These are phyloP conservation scores for Paulownia fortunei DNA, from an alignment of 257 asterid species.

Conservation along the genomic window DNA sequence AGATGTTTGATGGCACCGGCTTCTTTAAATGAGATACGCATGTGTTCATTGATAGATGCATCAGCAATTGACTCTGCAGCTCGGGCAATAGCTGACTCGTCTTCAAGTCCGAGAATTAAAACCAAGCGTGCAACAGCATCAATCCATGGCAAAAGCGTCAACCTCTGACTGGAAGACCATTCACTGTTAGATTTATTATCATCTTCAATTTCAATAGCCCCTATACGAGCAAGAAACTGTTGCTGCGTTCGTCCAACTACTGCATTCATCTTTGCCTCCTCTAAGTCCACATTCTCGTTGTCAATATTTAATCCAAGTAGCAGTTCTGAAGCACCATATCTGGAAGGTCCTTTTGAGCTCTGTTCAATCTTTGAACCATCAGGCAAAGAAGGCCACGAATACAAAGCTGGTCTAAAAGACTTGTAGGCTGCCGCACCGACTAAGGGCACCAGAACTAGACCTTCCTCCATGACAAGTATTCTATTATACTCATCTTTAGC, in stretches of 20 bases:
- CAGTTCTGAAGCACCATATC: constrained; percentile 76
- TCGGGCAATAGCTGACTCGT: constrained; percentile 73
- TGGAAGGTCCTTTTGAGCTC: constrained; percentile 62
- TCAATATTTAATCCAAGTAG: constrained; percentile 69
- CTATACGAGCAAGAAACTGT: constrained; percentile 87
- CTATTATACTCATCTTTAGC: constrained; percentile 70
- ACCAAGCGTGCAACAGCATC: constrained; percentile 90
- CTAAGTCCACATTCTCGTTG: constrained; percentile 49
- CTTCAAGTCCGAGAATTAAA: constrained; percentile 87
- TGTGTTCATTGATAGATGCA: constrained; percentile 70
- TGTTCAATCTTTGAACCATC: constrained; percentile 76
- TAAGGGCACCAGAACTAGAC: constrained; percentile 79
- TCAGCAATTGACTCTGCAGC: constrained; percentile 84
- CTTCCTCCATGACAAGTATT: constrained; percentile 86
- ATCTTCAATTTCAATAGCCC: constrained; percentile 76
- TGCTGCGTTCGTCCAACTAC: constrained; percentile 70
- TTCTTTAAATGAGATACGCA: constrained; percentile 74
- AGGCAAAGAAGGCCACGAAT: constrained; percentile 92
- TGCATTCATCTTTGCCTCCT: constrained; percentile 74
- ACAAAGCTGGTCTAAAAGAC: constrained; percentile 66
- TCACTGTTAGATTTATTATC: constrained; percentile 42
- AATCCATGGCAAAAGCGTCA: constrained; percentile 75
- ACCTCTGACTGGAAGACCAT: constrained; percentile 40
- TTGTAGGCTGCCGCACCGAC: constrained; percentile 78
- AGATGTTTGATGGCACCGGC: constrained; percentile 80